These are phyloP conservation scores for Carex arenaria DNA, from an alignment of 202 grass and related monocot species.

Conservation along the genomic window DNA sequence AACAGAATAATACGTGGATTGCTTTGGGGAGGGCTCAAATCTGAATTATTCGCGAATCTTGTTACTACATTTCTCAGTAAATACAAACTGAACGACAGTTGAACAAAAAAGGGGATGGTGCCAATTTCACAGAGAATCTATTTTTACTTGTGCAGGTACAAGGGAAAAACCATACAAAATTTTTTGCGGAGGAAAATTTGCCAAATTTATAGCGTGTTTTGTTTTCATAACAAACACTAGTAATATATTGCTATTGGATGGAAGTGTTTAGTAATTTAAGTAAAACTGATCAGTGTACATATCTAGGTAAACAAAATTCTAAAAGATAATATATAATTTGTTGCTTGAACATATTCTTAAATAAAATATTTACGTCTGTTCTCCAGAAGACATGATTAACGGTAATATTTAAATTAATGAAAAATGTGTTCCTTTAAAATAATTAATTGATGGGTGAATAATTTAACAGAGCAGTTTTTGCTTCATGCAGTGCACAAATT, in stretches of 20 bases:
- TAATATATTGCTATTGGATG: not conserved
- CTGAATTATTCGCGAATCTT: no score
- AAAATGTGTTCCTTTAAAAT: not conserved
- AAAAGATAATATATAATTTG: not conserved
- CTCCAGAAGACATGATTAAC: not conserved
- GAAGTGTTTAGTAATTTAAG: not conserved
- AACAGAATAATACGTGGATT: no score
- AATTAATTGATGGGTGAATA: not conserved
- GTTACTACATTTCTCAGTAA: not conserved
- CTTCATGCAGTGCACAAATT: no score
- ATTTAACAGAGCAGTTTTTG: no score
- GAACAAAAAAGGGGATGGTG: not conserved
- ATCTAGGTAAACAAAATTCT: not conserved
- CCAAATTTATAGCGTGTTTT: conserved; percentile 4
- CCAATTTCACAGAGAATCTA: not conserved
- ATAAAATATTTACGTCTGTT: not conserved
- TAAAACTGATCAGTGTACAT: not conserved
- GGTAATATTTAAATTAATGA: not conserved
- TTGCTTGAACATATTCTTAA: not conserved
- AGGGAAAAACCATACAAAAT: not conserved
- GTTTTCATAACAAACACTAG: not conserved
- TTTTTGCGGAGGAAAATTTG: not conserved
- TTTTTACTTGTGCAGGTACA: not conserved
- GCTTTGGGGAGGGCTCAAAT: no score
- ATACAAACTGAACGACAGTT: not conserved